Conservation (phyloP, 2,329 filamentous ascomycete species). For the Truncatella angustata region DNA sequence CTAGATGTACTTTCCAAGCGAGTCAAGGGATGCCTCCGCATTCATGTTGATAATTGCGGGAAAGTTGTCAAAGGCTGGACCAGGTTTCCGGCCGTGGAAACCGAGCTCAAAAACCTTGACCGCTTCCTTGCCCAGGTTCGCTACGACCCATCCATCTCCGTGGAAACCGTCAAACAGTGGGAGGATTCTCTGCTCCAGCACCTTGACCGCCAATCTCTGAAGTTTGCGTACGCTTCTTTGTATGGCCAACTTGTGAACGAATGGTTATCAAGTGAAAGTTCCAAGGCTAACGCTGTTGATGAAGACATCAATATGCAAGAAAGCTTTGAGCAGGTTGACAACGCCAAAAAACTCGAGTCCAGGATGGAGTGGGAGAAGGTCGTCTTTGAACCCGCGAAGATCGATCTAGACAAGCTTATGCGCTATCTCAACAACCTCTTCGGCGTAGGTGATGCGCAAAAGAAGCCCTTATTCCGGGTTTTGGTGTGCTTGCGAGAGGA, state of each 20-base stretch:
- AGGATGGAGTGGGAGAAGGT: constrained; percentile 41
- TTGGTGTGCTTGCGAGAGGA: constrained; percentile 19
- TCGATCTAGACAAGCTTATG: constrained; percentile 35
- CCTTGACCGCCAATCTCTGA: constrained; percentile 39
- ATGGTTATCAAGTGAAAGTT: constrained; percentile 36
- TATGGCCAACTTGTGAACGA: constrained; percentile 46
- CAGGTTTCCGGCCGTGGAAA: constrained; percentile 20
- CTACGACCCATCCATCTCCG: constrained; percentile 39
- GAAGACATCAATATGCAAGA: constrained; percentile 16
- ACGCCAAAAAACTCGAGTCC: constrained; percentile 39
- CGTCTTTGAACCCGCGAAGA: constrained; percentile 37
- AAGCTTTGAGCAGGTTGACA: constrained; percentile 39
- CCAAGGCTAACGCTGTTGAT: constrained; percentile 9
- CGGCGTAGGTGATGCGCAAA: constrained; percentile 20
- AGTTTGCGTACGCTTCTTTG: constrained; percentile 41
- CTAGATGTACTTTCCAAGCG: constrained; percentile 31
- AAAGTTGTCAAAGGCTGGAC: constrained; percentile 21
- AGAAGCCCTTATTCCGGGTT: constrained; percentile 22
- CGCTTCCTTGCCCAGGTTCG: constrained; percentile 38
- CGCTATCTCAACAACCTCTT: constrained; percentile 42
- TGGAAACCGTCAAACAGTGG: constrained; percentile 29
- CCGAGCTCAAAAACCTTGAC: constrained; percentile 34
- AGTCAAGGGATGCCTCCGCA: constrained; percentile 33
- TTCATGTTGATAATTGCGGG: constrained; percentile 27
- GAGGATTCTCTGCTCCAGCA: constrained; percentile 34